These are phyloP conservation scores for Solanum aculeatissimum DNA, from an alignment of 305 asterid genomes.

Conservation along the genomic window DNA sequence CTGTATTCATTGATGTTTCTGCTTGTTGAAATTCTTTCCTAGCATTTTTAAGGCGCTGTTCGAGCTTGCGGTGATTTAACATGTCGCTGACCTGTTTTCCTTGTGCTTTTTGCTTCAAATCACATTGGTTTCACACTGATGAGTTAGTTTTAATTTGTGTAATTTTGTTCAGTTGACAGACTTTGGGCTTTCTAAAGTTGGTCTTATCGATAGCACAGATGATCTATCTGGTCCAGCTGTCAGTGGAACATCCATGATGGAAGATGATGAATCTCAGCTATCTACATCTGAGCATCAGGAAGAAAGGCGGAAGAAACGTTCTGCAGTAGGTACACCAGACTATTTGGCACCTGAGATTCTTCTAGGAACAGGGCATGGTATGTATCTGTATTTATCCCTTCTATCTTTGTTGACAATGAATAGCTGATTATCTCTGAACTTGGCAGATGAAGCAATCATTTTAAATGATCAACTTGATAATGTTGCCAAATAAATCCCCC, in stretches of 20 bases:
- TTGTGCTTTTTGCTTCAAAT: not conserved
- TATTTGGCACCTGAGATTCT: conserved; percentile 99
- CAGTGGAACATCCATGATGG: conserved; percentile 87
- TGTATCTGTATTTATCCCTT: conserved; percentile 9
- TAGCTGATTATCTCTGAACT: not conserved
- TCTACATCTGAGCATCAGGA: conserved; percentile 67
- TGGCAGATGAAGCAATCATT: not conserved
- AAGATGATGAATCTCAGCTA: conserved; percentile 75
- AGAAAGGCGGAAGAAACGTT: conserved; percentile 89
- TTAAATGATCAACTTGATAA: not conserved
- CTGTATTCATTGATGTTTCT: not conserved
- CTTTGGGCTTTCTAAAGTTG: conserved; percentile 98
- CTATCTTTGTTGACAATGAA: not conserved
- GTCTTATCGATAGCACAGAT: conserved; percentile 96
- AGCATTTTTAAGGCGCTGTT: not conserved
- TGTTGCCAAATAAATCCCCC: not conserved
- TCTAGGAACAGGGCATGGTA: conserved; percentile 99
- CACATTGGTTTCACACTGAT: not conserved
- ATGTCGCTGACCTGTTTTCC: not conserved
- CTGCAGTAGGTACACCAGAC: conserved; percentile 99
- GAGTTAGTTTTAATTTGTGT: not conserved
- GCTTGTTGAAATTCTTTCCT: not conserved
- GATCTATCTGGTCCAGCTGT: conserved; percentile 98
- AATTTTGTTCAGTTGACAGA: conserved; percentile 74
- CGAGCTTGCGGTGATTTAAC: not conserved